Base-by-base conservation (phyloP, 805 yeast species). In the Candida sithepensis region DNA sequence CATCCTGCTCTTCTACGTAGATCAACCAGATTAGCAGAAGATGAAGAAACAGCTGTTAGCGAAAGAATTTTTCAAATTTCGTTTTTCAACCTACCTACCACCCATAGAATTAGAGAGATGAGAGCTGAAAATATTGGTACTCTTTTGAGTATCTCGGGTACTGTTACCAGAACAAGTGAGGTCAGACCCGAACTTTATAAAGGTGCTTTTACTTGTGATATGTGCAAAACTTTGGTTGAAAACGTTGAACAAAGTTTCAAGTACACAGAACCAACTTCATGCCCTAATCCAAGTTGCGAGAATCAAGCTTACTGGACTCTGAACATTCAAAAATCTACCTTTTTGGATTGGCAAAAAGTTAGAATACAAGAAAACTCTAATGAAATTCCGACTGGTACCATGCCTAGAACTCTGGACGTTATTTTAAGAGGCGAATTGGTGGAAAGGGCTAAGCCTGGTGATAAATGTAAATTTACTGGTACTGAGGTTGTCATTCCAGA, bases 361-460 rank as follows among this genome's bases (percentile, higher is more conserved):
- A 80, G 97, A 58, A 86, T 92, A 54, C 99, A 92, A 65, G 99
- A 92, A 63, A 94, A 92, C 61, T 84, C 97, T n/a, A 86, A 76
- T 57, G 98, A 92, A 67, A 92, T 92, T 48, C 99, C 99, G 23
- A 89, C 97, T 0, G 99, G 99, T 24, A 90, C 97, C 3, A 92
- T 92, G 99, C 99, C 99, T 22, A 81, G 99, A 65, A 92, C 97
- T 1, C 68, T 92, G 59, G 99, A 92, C 65, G 92, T 92, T 21
- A 86, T 92, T 44, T 69, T 92, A 49, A 77, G 99, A 58, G 98
- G 98, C 44, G 97, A 92, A 56, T 77, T 89, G 45, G 98, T 94
- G 8, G 99, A 92, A 63, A 77, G 90, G 55, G 97, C 97, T 2
- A 94, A 92, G 67, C 97, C 99, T 1, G 99, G 99, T 55, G 98